Conservation (phyloP, 805 yeast species). For the Ogataea zsoltii region DNA sequence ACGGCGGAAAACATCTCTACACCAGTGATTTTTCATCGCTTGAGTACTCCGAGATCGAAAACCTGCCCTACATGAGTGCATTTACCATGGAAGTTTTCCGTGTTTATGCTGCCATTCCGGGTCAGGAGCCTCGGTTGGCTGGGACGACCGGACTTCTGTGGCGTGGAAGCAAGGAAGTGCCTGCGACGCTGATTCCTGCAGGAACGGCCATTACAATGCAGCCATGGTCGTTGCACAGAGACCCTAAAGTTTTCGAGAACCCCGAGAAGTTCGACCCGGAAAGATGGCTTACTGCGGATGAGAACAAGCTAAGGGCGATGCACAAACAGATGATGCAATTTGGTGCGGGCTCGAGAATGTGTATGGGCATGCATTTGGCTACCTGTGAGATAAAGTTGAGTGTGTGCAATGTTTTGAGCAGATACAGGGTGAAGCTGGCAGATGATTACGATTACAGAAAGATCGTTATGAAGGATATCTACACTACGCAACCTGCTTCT, state of each 20-base stretch:
- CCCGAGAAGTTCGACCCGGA: constrained; percentile 51
- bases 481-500: constrained; percentile 33
- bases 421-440: constrained; percentile 34
- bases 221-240: constrained; percentile 66
- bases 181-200: constrained; percentile 42
- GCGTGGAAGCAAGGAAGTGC: constrained; percentile 29
- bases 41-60: constrained; percentile 45
- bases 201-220: constrained; percentile 62
- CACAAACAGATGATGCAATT: constrained; percentile 61
- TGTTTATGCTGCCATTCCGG: constrained; percentile 71
- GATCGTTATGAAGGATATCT: constrained; percentile 32
- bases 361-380: constrained; percentile 71
- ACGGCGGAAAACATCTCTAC: constrained; percentile 23
- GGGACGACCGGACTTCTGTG: constrained; percentile 34
- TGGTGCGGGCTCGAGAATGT: constrained; percentile 75
- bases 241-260: constrained; percentile 47
- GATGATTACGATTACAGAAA: constrained; percentile 27
- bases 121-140: constrained; percentile 64
- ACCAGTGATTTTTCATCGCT: constrained; percentile 26
- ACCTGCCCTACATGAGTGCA: constrained; percentile 59
- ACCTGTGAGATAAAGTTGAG: constrained; percentile 63
- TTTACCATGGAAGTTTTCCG: constrained; percentile 61
- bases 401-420: constrained; percentile 53
- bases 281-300: constrained; percentile 55
- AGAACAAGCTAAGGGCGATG: constrained; percentile 44